Evolutionary conservation across 2,329 filamentous ascomycete species (phyloP).

Genomic region (Diatrype stigma): DNA sequence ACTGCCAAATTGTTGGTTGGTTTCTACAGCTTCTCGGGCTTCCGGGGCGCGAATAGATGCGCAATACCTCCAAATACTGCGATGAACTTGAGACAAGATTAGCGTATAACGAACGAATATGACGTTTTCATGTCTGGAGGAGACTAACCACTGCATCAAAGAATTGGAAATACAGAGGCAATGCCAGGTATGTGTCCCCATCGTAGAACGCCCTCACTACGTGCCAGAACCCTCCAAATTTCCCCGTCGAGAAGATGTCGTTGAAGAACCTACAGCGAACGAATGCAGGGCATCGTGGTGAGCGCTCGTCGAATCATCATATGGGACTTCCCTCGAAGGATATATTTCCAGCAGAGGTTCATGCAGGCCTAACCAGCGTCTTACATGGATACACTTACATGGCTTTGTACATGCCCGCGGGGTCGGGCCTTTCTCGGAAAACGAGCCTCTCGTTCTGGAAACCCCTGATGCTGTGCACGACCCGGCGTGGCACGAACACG

Average conservation of each 20-base stretch:
- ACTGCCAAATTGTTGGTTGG: too few relatives aligned
- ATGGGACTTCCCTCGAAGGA: too few relatives aligned
- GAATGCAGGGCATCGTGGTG: background rate
- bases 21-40: slow-evolving; percentile 1
- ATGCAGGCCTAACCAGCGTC: too few relatives aligned
- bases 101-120: background rate
- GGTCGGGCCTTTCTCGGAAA: slow-evolving; percentile 10
- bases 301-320: too few relatives aligned
- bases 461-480: slow-evolving; percentile 9
- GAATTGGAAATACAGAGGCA: slow-evolving; percentile 10
- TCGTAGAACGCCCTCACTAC: slow-evolving; percentile 13
- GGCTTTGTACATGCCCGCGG: slow-evolving; percentile 12
- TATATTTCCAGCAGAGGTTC: too few relatives aligned
- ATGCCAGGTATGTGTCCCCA: slow-evolving; percentile 8
- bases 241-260: slow-evolving; percentile 9
- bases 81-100: slow-evolving; percentile 8
- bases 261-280: slow-evolving; percentile 13
- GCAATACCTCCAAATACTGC: slow-evolving; percentile 11
- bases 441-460: slow-evolving; percentile 11
- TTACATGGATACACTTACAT: too few relatives aligned
- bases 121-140: background rate
- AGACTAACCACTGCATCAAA: slow-evolving; percentile 12
- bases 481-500: slow-evolving; percentile 6
- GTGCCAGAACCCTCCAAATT: slow-evolving; percentile 9
- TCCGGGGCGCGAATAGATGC: slow-evolving; percentile 6